phyloP scores from a whole-genome alignment of 2,329 filamentous ascomycete genomes.

The Dothidotthia symphoricarpi region DNA sequence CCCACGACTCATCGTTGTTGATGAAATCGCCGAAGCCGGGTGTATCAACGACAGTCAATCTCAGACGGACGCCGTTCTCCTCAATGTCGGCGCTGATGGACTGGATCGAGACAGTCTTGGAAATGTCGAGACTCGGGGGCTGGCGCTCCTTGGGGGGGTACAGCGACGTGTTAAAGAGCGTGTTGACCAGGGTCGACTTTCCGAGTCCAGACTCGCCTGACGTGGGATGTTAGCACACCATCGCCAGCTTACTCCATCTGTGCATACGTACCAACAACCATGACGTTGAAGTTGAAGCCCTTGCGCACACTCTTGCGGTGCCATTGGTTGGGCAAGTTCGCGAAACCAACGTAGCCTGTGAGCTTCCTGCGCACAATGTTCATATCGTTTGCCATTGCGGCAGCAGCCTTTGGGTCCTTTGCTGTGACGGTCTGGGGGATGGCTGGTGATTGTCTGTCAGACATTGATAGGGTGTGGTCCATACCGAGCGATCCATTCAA shows the following conservation, averaged over 20 bases:
- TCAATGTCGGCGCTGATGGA: slow-evolving; percentile 69
- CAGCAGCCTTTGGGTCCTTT: slow-evolving; percentile 61
- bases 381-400: slow-evolving; percentile 56
- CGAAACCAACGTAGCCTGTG: slow-evolving; percentile 97
- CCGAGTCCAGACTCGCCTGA: slow-evolving; percentile 96
- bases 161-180: slow-evolving; percentile 97
- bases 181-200: slow-evolving; percentile 99
- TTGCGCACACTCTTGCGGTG: slow-evolving; percentile 99
- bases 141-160: slow-evolving; percentile 99
- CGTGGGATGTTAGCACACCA: slow-evolving; percentile 14
- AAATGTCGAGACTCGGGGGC: slow-evolving; percentile 93
- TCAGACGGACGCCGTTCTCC: slow-evolving; percentile 95
- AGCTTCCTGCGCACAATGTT: slow-evolving; percentile 98
- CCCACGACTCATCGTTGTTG: slow-evolving; percentile 99
- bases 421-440: slow-evolving; percentile 61
- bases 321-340: slow-evolving; percentile 99
- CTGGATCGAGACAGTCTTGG: slow-evolving; percentile 67
- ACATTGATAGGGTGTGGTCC: slow-evolving; percentile 59
- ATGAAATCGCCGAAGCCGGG: slow-evolving; percentile 99
- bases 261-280: slow-evolving; percentile 88
- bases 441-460: slow-evolving; percentile 46
- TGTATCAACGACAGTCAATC: slow-evolving; percentile 94
- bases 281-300: slow-evolving; percentile 99
- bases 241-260: background rate
- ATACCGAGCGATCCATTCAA: slow-evolving; percentile 57